These are phyloP conservation scores for Phytophthora megakarya DNA, from an alignment of 352 stramenopile genomes.

Conservation along the genomic window DNA sequence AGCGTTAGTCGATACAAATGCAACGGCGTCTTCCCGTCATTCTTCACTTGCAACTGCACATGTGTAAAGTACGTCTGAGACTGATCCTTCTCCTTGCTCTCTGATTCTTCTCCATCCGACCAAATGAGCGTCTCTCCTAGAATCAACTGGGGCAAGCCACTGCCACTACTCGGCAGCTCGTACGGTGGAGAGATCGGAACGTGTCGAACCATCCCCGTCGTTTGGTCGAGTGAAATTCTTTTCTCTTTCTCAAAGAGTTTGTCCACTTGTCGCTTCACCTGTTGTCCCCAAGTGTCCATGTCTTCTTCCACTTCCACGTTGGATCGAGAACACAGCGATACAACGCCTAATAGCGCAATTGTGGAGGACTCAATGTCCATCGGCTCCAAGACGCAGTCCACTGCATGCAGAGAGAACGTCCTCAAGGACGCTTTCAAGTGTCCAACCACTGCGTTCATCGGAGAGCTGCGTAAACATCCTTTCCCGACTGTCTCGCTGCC, in stretches of 20 bases:
- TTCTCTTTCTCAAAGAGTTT: slow-evolving; percentile 37
- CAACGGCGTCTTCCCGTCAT: slow-evolving; percentile 51
- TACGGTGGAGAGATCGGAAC: slow-evolving; percentile 43
- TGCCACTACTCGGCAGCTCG: slow-evolving; percentile 41
- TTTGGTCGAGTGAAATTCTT: slow-evolving; percentile 25
- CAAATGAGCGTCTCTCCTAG: slow-evolving; percentile 43
- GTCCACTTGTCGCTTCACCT: slow-evolving; percentile 36
- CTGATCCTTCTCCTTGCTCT: slow-evolving; percentile 1
- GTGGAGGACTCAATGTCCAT: slow-evolving; percentile 33
- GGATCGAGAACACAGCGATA: slow-evolving; percentile 48
- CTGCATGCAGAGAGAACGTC: slow-evolving; percentile 42
- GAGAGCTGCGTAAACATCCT: slow-evolving; percentile 43
- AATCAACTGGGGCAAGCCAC: slow-evolving; percentile 47
- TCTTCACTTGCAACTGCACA: slow-evolving; percentile 44
- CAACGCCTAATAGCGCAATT: slow-evolving; percentile 40
- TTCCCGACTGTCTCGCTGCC: slow-evolving; percentile 13
- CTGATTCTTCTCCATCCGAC: slow-evolving; percentile 32
- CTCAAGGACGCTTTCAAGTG: slow-evolving; percentile 43
- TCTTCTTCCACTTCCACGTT: slow-evolving; percentile 45
- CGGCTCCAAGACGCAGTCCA: slow-evolving; percentile 51
- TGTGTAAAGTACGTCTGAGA: slow-evolving; percentile 39
- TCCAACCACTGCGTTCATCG: slow-evolving; percentile 40
- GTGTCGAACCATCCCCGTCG: slow-evolving; percentile 36
- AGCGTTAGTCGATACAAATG: slow-evolving; percentile 52
- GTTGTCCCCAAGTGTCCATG: slow-evolving; percentile 28